phyloP scores from a whole-genome alignment of 1,284 basidiomycete genomes.

The Malassezia yamatoensis region DNA sequence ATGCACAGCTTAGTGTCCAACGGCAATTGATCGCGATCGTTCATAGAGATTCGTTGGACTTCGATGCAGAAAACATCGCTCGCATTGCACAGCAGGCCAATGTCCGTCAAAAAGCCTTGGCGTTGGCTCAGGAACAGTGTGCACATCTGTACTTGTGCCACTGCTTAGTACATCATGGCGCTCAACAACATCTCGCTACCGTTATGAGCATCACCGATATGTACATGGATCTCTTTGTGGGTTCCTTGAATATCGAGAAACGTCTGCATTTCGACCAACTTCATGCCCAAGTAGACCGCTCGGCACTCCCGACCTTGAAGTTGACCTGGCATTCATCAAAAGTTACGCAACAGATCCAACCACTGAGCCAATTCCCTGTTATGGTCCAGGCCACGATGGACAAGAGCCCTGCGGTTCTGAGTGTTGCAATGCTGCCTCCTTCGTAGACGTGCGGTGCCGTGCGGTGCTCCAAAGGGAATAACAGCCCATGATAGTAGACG shows the following conservation, averaged over 20 bases:
- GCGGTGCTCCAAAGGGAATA: too few species aligned
- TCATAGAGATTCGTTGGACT: constrained; percentile 51
- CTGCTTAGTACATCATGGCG: constrained; percentile 62
- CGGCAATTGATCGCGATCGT: constrained; percentile 84
- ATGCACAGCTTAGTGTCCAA: constrained; percentile 90
- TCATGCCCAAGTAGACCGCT: constrained; percentile 87
- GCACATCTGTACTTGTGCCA: constrained; percentile 88
- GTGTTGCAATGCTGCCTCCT: constrained; percentile 16
- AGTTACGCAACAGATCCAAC: constrained; percentile 27
- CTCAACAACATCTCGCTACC: constrained; percentile 55
- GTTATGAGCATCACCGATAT: constrained; percentile 89
- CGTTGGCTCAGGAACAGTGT: constrained; percentile 88
- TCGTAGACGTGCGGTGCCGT: too few species aligned
- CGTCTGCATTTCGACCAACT: constrained; percentile 96
- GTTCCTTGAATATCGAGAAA: constrained; percentile 95
- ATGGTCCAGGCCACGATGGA: constrained; percentile 38
- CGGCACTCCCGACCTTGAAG: constrained; percentile 63
- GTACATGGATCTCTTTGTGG: constrained; percentile 85
- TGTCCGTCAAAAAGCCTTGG: constrained; percentile 78
- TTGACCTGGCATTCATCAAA: constrained; percentile 57
- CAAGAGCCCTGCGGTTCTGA: constrained; percentile 42
- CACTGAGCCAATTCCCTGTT: constrained; percentile 32
- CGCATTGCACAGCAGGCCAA: constrained; percentile 70
- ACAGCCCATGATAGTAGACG: too few species aligned
- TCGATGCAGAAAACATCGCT: constrained; percentile 92